A percentile compares a stretch with the other conserved stretches of the same genome.
Conservation (phyloP, 2,329 filamentous ascomycete genomes). For the Chaetomiaceae sp. region DNA sequence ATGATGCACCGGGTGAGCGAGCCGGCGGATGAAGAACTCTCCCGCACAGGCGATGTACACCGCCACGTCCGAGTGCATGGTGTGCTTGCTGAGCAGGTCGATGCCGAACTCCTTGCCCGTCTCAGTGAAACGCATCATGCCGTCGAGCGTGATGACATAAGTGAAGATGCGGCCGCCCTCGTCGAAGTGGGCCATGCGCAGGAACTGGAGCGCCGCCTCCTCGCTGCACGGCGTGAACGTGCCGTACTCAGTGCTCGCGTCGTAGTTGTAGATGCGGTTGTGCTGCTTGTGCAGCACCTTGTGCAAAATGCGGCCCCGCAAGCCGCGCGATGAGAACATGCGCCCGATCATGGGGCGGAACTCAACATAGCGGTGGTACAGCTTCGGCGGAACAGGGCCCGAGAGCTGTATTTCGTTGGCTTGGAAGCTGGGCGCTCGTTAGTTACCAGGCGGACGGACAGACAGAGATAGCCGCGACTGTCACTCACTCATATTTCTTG, state of each 20-base stretch:
- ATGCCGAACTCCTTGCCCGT: constrained; percentile 94
- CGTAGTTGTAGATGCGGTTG: constrained; percentile 80
- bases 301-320: constrained; percentile 75
- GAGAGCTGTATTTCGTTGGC: constrained; percentile 83
- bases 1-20: constrained; percentile 38
- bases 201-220: constrained; percentile 70
- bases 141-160: constrained; percentile 84
- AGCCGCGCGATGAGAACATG: constrained; percentile 75
- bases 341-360: constrained; percentile 84
- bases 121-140: constrained; percentile 83
- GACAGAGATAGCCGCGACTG: neutral
- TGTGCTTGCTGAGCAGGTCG: constrained; percentile 88
- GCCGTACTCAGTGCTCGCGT: constrained; percentile 67
- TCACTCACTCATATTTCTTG: constrained; percentile 69
- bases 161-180: constrained; percentile 84
- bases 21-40: constrained; percentile 81
- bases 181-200: constrained; percentile 81
- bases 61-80: constrained; percentile 90
- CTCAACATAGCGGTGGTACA: constrained; percentile 91
- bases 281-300: constrained; percentile 88
- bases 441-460: constrained; percentile 1
- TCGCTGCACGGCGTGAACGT: constrained; percentile 58
- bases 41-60: constrained; percentile 89
- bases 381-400: constrained; percentile 69
- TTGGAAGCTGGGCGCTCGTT: constrained; percentile 64